Conservation (phyloP, 768 basidiomycete genomes). For the Mycena vulgaris region DNA sequence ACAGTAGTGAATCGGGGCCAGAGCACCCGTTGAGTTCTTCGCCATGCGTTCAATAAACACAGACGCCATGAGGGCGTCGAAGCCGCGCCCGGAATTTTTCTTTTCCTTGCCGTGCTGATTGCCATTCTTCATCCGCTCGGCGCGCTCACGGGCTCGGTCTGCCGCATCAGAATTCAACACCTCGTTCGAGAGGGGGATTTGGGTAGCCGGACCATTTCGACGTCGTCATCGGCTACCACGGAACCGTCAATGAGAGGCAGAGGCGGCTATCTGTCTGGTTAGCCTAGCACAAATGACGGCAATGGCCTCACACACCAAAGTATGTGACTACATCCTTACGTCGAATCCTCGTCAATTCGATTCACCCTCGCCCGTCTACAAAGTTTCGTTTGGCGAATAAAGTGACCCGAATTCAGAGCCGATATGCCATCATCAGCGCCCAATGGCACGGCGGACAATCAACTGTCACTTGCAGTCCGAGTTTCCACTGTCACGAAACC, state of each 20-base stretch:
- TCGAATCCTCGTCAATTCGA: too few species aligned
- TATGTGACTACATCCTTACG: too few species aligned
- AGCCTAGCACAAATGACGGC: background rate
- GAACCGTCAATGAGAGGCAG: background rate
- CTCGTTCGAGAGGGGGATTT: background rate
- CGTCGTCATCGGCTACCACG: slow-evolving; percentile 1
- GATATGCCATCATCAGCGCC: too few species aligned
- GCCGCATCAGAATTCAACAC: background rate
- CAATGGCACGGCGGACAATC: too few species aligned
- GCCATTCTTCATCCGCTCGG: slow-evolving; percentile 5
- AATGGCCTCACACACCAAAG: background rate
- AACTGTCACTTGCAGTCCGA: too few species aligned
- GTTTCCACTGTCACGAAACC: too few species aligned
- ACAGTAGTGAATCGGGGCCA: slow-evolving; percentile 17
- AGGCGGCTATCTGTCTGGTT: background rate
- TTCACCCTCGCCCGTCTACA: too few species aligned
- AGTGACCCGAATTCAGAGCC: too few species aligned
- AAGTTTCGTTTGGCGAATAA: too few species aligned
- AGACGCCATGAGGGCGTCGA: slow-evolving; percentile 9
- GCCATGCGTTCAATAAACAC: slow-evolving; percentile 8
- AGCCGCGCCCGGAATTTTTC: slow-evolving; percentile 6
- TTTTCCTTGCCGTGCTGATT: slow-evolving; percentile 17
- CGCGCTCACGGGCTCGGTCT: slow-evolving; percentile 6
- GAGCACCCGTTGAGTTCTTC: background rate
- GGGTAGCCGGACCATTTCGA: background rate